These are phyloP conservation scores for Annulohypoxylon nitens DNA, from an alignment of 495 filamentous ascomycete species.

Conservation along the genomic window DNA sequence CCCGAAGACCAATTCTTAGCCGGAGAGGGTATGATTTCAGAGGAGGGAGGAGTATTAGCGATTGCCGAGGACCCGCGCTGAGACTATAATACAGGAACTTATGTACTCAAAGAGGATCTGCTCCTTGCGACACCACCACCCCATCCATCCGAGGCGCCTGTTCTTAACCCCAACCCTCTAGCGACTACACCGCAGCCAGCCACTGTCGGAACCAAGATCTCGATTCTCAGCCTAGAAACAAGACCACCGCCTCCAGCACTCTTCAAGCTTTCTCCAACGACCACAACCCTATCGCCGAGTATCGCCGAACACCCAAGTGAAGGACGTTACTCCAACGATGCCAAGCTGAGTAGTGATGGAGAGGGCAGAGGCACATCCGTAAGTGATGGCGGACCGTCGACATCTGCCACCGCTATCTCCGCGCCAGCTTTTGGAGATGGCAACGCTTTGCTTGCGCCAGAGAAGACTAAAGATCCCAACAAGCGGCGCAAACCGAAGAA, in stretches of 20 bases:
- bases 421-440: slow-evolving; percentile 88
- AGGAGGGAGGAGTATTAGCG: not conserved
- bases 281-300: slow-evolving; percentile 58
- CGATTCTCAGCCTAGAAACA: slow-evolving; percentile 75
- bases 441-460: slow-evolving; percentile 75
- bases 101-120: slow-evolving; percentile 87
- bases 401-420: slow-evolving; percentile 51
- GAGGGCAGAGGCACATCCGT: slow-evolving; percentile 59
- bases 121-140: slow-evolving; percentile 94
- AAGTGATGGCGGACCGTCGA: slow-evolving; percentile 54
- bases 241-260: slow-evolving; percentile 70
- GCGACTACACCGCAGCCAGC: slow-evolving; percentile 84
- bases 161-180: slow-evolving; percentile 88
- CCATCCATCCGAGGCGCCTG: slow-evolving; percentile 90
- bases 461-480: slow-evolving; percentile 75
- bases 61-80: slow-evolving; percentile 18
- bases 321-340: slow-evolving; percentile 71
- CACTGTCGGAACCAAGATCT: slow-evolving; percentile 87
- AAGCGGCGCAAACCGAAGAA: slow-evolving; percentile 95
- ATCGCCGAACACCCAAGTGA: slow-evolving; percentile 73
- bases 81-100: slow-evolving; percentile 73
- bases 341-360: slow-evolving; percentile 60
- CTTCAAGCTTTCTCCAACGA: slow-evolving; percentile 57
- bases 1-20: slow-evolving; percentile 87
- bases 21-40: slow-evolving; percentile 79